These are phyloP conservation scores for Magnolia sinica DNA, from an alignment of 164 flowering plant species.

Conservation along the genomic window DNA sequence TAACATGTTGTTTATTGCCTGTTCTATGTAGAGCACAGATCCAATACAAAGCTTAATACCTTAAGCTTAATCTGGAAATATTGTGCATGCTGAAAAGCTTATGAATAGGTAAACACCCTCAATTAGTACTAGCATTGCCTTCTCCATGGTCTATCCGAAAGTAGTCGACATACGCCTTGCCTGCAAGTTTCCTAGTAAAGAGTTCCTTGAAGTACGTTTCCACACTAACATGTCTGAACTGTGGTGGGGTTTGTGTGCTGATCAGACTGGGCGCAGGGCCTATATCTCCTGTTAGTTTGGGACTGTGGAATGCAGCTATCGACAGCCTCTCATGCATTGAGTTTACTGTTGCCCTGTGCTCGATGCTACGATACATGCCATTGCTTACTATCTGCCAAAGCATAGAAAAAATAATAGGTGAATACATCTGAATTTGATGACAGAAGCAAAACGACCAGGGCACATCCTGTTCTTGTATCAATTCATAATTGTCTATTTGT, in stretches of 20 bases:
- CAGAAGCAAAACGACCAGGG: no score
- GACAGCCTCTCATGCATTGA: conserved; percentile 30
- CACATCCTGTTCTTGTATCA: no score
- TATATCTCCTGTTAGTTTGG: conserved; percentile 12
- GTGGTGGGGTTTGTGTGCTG: conserved; percentile 19
- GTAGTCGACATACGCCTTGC: conserved; percentile 23
- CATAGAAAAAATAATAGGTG: not conserved
- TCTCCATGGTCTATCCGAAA: conserved; percentile 13
- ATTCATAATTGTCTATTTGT: not conserved
- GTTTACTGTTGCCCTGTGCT: conserved; percentile 32
- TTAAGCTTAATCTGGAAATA: no score
- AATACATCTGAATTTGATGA: no score
- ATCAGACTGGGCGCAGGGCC: conserved; percentile 33
- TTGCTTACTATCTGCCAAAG: conserved; percentile 26
- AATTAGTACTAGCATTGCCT: not conserved
- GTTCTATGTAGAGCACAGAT: no score
- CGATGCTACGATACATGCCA: conserved; percentile 32
- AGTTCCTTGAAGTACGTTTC: conserved; percentile 16
- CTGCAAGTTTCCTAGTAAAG: conserved; percentile 21
- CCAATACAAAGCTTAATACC: no score
- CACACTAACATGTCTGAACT: conserved; percentile 3
- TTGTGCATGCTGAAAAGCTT: no score
- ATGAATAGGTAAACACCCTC: no score
- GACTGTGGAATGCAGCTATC: conserved; percentile 20
- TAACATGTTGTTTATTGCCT: no score